Evolutionary conservation across 352 stramenopile species (phyloP), one percentile per base, ranked within the genome.

Genomic region (Globisporangium nodosum): DNA sequence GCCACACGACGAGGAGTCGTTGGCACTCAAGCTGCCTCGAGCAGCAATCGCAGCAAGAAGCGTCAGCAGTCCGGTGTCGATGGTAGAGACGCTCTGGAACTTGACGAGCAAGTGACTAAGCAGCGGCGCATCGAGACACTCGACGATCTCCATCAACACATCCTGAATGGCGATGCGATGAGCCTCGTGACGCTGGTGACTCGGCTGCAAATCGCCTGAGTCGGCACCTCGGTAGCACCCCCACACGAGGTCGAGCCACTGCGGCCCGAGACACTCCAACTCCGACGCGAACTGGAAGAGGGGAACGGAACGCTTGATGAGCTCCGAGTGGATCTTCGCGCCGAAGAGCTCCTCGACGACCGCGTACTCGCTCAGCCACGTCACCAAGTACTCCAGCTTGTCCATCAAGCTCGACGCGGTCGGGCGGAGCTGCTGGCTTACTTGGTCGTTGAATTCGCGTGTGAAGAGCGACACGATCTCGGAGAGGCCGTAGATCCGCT

Each of bases 401-500:
- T 49, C 49, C 15, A 54, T 60, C 2, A 79, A 47, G 6, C 66
- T 76, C 0, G 30, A 27, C 1, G 65, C 66, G 0, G 64, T 76
- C 12, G 64, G 62, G 5, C 74, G 68, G 6, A 51, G 15, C 30
- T 84, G 65, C 47, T 58, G 52, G 35, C 78, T 59, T 27, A 78
- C 60, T 49, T 71, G 56, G 33, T 73, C 45, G 47, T 81, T 81
- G 64, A 75, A 81, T 27, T 81, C 49, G 9, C 64, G 60, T 8
- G 69, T 80, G 8, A 82, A 58, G 8, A 76, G 52, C 5, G 73
- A 63, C 5, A 83, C 71, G 35, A 91, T 79, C 48, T 93, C 83
- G 3, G 78, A 73, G 16, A 93, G 66, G 1, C 81, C 81, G 42
- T 87, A 78, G 37, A 93, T 87, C 1, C 81, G 73, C 45, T 88